phyloP scores from a whole-genome alignment of 2,329 filamentous ascomycete genomes.

The Mariannaea sp. region DNA sequence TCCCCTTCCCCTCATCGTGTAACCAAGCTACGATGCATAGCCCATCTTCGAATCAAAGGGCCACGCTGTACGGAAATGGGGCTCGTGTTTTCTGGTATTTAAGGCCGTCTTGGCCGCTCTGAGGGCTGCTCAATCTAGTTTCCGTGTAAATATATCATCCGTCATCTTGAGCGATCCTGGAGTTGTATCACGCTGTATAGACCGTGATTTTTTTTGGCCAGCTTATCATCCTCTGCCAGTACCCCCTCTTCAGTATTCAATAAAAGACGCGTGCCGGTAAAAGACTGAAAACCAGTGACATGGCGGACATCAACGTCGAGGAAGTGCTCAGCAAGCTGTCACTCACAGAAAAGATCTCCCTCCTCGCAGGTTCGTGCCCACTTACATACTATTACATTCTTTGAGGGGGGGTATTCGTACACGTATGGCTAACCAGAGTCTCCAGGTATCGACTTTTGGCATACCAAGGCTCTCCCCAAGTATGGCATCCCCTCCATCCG shows the following conservation, averaged over 20 bases:
- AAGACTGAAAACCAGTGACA: too few species aligned
- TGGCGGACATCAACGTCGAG: conserved; percentile 60
- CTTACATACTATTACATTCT: not conserved
- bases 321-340: conserved; percentile 59
- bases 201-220: too few species aligned
- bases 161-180: not conserved
- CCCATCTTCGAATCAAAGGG: not conserved
- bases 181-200: not conserved
- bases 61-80: not conserved
- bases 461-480: conserved; percentile 64
- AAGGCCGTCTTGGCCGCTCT: not conserved
- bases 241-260: not conserved
- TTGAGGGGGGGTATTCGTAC: too few species aligned
- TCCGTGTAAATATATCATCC: conserved; percentile 12
- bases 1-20: not conserved
- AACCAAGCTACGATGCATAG: not conserved
- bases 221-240: too few species aligned
- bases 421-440: not conserved
- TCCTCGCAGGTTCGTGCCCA: conserved; percentile 52
- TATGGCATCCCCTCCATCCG: conserved; percentile 68
- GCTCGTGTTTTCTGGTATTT: not conserved
- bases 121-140: not conserved
- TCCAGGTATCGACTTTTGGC: conserved; percentile 70
- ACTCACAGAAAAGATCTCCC: conserved; percentile 56
- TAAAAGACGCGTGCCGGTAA: not conserved